Base-by-base conservation (phyloP, 129 eudicot species). In the Smallanthus sonchifolius region DNA sequence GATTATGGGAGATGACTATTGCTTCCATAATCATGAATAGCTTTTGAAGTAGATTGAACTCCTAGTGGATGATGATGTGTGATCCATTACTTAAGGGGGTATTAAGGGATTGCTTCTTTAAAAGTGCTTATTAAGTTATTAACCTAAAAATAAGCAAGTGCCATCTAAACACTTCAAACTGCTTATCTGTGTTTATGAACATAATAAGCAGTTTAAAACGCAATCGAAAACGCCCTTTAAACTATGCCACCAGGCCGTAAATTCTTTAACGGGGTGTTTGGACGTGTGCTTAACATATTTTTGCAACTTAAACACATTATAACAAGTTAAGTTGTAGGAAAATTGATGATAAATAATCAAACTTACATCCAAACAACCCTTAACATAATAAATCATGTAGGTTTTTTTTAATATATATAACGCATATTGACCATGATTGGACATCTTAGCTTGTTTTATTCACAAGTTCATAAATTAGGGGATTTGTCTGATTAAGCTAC, bases 21-120 rank as follows among this genome's bases (percentile, higher is more conserved):
- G 73, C 66, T 65, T 75, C 55, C 74, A 76, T 66, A 66, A 42
- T 30, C 40, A 19, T 72, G 7, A 19, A 56, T 13, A 72, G 49
- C 45, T 43, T 75, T 52, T 75, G 56, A 75, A 65, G 79, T 75
- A 64, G 54, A 16, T 36, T 37, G 16, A 66, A 66, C 74, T 52
- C 66, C 13, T 39, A 54, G 74, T 67, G 67, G 80, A 54, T 13
- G 73, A 48, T 75, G 80, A 75, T 75, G 73, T 65, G 74, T 66
- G 73, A 75, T 66, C 79, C 74, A 66, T 39, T 49, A n/a, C 66
- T 52, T 45, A 57, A 43, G 43, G 47, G 51, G 16, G 2, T 13
- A 10, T 45, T 17, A 32, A n/a, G n/a, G 59, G 7, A 54, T 7
- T 54, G 60, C 4, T 17, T 54, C 32, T 54, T 16, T 52, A n/a